phyloP scores from a whole-genome alignment of 352 stramenopile genomes.

The Detonula confervacea region DNA sequence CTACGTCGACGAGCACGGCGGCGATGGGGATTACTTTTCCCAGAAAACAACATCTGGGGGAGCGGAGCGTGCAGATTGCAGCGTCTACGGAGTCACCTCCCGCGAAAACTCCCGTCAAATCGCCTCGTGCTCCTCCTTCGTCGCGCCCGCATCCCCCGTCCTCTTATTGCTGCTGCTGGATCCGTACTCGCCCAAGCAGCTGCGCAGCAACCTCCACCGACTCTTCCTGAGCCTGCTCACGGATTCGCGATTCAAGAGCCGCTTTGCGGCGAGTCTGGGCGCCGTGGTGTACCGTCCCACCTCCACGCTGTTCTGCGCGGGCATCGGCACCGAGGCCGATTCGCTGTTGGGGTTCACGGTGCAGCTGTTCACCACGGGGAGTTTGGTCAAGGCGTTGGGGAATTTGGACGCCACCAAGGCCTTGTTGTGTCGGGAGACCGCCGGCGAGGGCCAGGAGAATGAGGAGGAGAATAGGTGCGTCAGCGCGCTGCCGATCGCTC shows the following conservation, averaged over 20 bases:
- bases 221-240: conserved; percentile 94
- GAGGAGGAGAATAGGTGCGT: conserved; percentile 24
- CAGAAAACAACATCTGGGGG: conserved; percentile 28
- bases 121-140: conserved; percentile 74
- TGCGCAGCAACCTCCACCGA: conserved; percentile 90
- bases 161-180: conserved; percentile 92
- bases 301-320: conserved; percentile 85
- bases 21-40: conserved; percentile 27
- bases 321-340: conserved; percentile 83
- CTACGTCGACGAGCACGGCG: conserved; percentile 51
- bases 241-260: conserved; percentile 93
- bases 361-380: conserved; percentile 86
- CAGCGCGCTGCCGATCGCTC: conserved; percentile 78
- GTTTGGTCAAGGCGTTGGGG: conserved; percentile 80
- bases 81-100: conserved; percentile 57
- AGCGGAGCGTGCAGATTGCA: too few relatives aligned
- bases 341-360: conserved; percentile 84
- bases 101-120: conserved; percentile 68
- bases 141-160: conserved; percentile 69
- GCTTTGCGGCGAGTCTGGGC: conserved; percentile 87
- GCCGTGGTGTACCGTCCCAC: conserved; percentile 77
- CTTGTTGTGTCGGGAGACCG: conserved; percentile 67
- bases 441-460: conserved; percentile 38
- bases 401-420: conserved; percentile 70
- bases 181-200: conserved; percentile 93